phyloP scores from a whole-genome alignment of 2,329 filamentous ascomycete genomes.

The Aspergillus candidus region DNA sequence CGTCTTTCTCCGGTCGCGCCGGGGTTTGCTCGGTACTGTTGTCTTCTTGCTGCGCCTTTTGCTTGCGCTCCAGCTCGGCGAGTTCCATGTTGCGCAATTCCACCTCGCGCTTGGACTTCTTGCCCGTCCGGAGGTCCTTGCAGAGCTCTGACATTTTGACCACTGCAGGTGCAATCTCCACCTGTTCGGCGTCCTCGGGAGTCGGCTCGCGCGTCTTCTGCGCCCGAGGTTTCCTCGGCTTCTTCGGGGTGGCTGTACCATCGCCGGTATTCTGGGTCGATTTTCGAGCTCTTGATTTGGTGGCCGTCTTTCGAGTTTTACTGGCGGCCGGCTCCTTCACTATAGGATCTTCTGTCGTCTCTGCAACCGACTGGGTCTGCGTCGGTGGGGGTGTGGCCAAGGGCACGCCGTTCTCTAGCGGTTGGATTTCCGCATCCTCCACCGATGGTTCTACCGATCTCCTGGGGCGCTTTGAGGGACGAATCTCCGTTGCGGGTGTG shows the following conservation, averaged over 20 bases:
- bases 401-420: slow-evolving; percentile 3
- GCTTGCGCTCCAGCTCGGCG: slow-evolving; percentile 45
- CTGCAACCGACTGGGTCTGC: slow-evolving; percentile 18
- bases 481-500: slow-evolving; percentile 13
- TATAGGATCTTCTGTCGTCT: slow-evolving; percentile 12
- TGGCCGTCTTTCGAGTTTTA: slow-evolving; percentile 11
- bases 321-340: slow-evolving; percentile 18
- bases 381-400: slow-evolving; percentile 20
- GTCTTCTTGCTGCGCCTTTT: slow-evolving; percentile 34
- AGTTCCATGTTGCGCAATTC: slow-evolving; percentile 54
- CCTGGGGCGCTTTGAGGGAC: slow-evolving; percentile 26
- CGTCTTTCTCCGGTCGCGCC: slow-evolving; percentile 24
- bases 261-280: slow-evolving; percentile 19
- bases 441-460: slow-evolving; percentile 9
- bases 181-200: slow-evolving; percentile 43
- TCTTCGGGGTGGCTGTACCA: slow-evolving; percentile 22
- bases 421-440: not conserved
- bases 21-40: slow-evolving; percentile 12
- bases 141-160: slow-evolving; percentile 56
- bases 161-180: slow-evolving; percentile 49
- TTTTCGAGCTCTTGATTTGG: slow-evolving; percentile 22
- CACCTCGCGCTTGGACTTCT: slow-evolving; percentile 51
- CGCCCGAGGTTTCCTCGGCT: slow-evolving; percentile 19
- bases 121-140: slow-evolving; percentile 49
- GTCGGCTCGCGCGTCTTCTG: slow-evolving; percentile 37